A percentile compares a stretch with the other conserved stretches of the same genome.
Evolutionary conservation across 1,284 basidiomycete genomes (phyloP).

Genomic region (Trichosporon ovoides): DNA sequence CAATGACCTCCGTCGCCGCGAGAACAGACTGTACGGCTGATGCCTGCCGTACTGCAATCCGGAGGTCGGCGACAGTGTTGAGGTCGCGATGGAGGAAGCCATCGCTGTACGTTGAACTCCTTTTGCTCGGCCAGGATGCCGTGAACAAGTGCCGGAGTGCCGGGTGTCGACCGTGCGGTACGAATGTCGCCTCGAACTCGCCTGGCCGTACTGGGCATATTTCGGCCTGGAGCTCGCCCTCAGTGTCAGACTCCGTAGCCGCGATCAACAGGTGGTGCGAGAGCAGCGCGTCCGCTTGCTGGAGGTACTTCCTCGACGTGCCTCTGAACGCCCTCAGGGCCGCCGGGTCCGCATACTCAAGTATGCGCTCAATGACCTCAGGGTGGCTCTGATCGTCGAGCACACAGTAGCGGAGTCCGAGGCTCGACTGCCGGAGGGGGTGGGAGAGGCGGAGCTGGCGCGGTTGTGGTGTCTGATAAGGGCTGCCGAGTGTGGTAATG

Average conservation of each 20-base stretch:
- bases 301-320: neutral
- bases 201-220: neutral
- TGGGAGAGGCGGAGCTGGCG: neutral
- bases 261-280: neutral
- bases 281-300: neutral
- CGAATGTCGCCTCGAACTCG: neutral
- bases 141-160: neutral
- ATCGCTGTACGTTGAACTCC: neutral
- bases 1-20: neutral
- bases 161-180: neutral
- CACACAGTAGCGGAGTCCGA: neutral
- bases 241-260: neutral
- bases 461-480: neutral
- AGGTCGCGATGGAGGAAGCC: neutral
- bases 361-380: neutral
- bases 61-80: neutral
- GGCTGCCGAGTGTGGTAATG: neutral
- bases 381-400: neutral
- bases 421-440: neutral
- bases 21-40: neutral
- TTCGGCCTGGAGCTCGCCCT: neutral
- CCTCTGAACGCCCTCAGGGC: neutral
- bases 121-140: neutral
- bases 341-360: neutral
- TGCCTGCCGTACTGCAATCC: neutral